Base-by-base conservation (phyloP, 2,329 filamentous ascomycete species). In the Pyricularia sp. region DNA sequence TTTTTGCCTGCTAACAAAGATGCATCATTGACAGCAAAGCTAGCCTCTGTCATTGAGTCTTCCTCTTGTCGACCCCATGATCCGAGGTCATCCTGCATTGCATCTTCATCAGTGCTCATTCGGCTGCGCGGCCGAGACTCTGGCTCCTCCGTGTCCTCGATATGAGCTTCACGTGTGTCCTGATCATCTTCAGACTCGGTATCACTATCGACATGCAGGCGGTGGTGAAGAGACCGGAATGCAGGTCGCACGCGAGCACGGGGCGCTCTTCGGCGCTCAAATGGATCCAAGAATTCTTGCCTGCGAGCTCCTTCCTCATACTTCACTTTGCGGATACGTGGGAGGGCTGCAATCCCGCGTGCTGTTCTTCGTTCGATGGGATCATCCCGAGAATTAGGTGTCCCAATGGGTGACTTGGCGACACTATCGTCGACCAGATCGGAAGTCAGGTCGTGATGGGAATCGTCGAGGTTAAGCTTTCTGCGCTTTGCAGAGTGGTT, bases 81-180 rank as follows among this genome's bases (percentile, higher is more conserved):
- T 1, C 75, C 79, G 68, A 82, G 81, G 3, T 83, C 83, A 67
- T 86, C 83, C 73, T 84, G 85, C 66, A 63, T 31, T 79, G 76
- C 78, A 69, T 86, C 84, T 67, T 88, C 86, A 70, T 90, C 87
- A 1, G 85, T 85, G 75, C 85, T 88, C 83, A 89, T 85, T 61
- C 91, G 92, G 77, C 92, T 97, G 64, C 89, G 88, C 66, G 91
- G 91, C 61, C 91, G 87, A 71, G 92, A 97, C 70, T 95, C 94
- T 42, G 89, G 88, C 72, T 95, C 94, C 76, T 97, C 94, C 0
- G 92, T 96, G 76, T 94, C 93, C 71, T 87, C 86, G 1, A 67
- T 23, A 17, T 25, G 65, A 31, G 42, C 26, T 17, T n/a, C 26
- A 6, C 65, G 36, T 4, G 30, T 67, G n/a, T 63, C 55, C 25